These are phyloP conservation scores for Rhodomyrtus psidioides DNA, from an alignment of 441 rosid genomes.

Conservation along the genomic window DNA sequence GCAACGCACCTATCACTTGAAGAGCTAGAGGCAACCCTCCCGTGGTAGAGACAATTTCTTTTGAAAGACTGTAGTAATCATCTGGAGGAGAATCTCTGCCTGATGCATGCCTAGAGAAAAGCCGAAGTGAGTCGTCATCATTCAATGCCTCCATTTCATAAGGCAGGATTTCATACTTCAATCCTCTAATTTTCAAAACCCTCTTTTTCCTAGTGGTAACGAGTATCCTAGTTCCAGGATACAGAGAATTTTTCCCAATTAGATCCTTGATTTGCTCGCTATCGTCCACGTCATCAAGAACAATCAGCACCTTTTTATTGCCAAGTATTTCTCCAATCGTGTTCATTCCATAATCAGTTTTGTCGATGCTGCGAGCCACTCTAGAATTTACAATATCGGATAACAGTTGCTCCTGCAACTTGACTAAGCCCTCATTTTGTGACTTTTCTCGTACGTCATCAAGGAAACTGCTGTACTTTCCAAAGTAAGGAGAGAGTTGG, in stretches of 20 bases:
- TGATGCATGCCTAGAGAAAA: neutral
- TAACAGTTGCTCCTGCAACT: neutral
- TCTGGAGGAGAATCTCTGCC: rapidly evolving
- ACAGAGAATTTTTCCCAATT: neutral
- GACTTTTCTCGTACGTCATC: rapidly evolving
- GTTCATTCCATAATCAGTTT: rapidly evolving
- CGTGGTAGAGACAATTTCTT: rapidly evolving
- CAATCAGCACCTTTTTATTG: neutral
- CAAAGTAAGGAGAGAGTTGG: rapidly evolving
- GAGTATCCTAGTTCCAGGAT: neutral
- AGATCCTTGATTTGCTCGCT: rapidly evolving
- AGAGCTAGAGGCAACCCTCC: neutral
- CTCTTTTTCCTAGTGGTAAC: neutral
- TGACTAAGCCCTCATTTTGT: rapidly evolving
- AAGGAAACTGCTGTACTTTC: neutral
- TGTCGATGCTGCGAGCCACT: rapidly evolving
- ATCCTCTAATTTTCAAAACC: neutral
- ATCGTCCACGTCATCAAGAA: rapidly evolving
- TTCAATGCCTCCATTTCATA: neutral
- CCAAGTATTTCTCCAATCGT: neutral
- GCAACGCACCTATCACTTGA: neutral
- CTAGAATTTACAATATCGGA: neutral
- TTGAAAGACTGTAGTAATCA: rapidly evolving
- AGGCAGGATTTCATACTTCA: neutral
- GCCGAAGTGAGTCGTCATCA: rapidly evolving